Evolutionary conservation across 352 stramenopile genomes (phyloP), one percentile per base, ranked within the genome.

Genomic region (Phytophthora pistaciae): DNA sequence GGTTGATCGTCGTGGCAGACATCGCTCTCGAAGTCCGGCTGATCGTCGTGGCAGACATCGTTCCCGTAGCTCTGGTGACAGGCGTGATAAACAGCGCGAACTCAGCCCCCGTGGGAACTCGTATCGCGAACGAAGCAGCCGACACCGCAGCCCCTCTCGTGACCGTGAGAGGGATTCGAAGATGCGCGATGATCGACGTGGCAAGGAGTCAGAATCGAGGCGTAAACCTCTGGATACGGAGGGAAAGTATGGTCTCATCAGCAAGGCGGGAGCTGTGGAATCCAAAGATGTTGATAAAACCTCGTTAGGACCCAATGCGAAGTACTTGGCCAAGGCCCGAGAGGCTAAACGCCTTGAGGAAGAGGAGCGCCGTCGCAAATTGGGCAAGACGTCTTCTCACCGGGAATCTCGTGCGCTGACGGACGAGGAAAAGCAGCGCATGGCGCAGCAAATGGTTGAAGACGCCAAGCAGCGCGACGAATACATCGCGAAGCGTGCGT

Each of bases 281-380:
- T 90, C 77, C 40, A 90, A 88, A 40, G 76, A 96, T 50, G 71
- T 96, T 11, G 88, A 96, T 73, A 90, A 75, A 60, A 75, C 84
- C 11, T 92, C 87, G 7, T 74, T 96, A 4, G 88, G 90, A n/a
- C 90, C 90, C 0, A 95, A 91, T 54, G 78, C 74, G 1, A 95
- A 94, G 66, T 89, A 91, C 21, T 52, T 96, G 7, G 86, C 80
- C 29, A 87, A 91, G 52, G 88, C 88, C 23, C 83, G 85, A 42
- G 86, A 95, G 48, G 84, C 82, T 9, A 88, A 88, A 49, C 81
- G 82, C 1, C 75, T 84, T 16, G 87, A 94, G 20, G 86, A 94
- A 64, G 84, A 91, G 59, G 88, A 93, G 13, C 76, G 87, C n/a
- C 78, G 68, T 5, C 82, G 75, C 10, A 94, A 91, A 56, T 71